phyloP scores from a whole-genome alignment of 2,329 filamentous ascomycete genomes.

The Drechslerella dactyloides region DNA sequence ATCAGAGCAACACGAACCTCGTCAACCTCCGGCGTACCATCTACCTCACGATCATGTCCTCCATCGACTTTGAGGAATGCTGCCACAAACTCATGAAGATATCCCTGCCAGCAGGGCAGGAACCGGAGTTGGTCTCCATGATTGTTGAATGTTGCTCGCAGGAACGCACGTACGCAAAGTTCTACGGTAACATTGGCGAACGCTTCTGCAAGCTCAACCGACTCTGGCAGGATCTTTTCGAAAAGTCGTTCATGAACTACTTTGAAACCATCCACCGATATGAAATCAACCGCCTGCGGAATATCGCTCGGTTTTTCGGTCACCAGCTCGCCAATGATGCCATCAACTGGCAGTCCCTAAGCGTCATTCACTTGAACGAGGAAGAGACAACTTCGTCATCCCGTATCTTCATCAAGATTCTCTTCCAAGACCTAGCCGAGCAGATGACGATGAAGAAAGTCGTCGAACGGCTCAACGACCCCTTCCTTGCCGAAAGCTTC shows the following conservation, averaged over 20 bases:
- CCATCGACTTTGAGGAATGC: slow-evolving; percentile 93
- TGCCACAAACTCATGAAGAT: slow-evolving; percentile 97
- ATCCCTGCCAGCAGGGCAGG: slow-evolving; percentile 82
- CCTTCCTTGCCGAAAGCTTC: slow-evolving; percentile 75
- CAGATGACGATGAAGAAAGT: slow-evolving; percentile 83
- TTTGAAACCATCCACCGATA: slow-evolving; percentile 98
- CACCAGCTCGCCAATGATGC: slow-evolving; percentile 87
- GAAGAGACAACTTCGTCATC: slow-evolving; percentile 96
- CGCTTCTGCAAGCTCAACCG: slow-evolving; percentile 95
- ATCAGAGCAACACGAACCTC: slow-evolving; percentile 93
- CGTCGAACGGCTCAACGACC: slow-evolving; percentile 76
- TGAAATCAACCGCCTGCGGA: slow-evolving; percentile 92
- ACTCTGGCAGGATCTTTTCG: slow-evolving; percentile 90
- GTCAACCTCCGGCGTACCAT: slow-evolving; percentile 93
- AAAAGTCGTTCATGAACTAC: slow-evolving; percentile 86
- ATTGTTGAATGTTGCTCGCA: slow-evolving; percentile 96
- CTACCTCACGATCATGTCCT: slow-evolving; percentile 97
- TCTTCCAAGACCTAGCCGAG: slow-evolving; percentile 90
- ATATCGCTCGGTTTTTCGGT: slow-evolving; percentile 93
- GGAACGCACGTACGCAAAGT: slow-evolving; percentile 96
- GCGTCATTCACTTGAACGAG: slow-evolving; percentile 86
- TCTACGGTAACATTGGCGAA: slow-evolving; percentile 92
- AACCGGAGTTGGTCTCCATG: slow-evolving; percentile 92
- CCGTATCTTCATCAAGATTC: slow-evolving; percentile 97
- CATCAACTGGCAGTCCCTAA: slow-evolving; percentile 89